Base-by-base conservation (phyloP, 768 basidiomycete species). In the Pulveroboletus ravenelii region DNA sequence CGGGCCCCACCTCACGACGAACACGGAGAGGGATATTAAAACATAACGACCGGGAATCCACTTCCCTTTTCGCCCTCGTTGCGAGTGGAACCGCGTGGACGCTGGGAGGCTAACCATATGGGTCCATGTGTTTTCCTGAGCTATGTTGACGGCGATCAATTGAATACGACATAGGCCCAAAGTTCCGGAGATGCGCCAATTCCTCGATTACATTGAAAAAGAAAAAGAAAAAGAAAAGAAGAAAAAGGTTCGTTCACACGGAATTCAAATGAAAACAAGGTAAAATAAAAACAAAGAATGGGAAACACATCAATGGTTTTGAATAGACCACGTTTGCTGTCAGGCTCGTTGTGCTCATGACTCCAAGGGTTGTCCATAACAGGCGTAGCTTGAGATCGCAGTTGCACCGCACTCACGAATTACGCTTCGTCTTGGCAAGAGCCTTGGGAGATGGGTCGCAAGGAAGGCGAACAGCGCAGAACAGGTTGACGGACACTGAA, bases 61-160 rank as follows among this genome's bases (percentile, higher is more conserved):
- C 25, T 4, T 27, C 25, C 25, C 25, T 6, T 27, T 27, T 27
- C 18, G 13, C 17, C 32, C 41, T 51, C 48, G 49, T 52, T 55
- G 54, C 47, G 46, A 53, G 45, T 62, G 60, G 52, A 57, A 58
- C 59, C 62, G 60, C 60, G 56, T 62, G 62, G 54, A 50, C 25
- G 52, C 35, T 50, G 53, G 41, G 58, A 55, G 55, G 55, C 61
- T 65, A 42, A 53, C 68, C 64, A 64, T 70, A 68, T 62, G 42
- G 47, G 55, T 58, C 41, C 57, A 58, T 65, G 55, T 66, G 53
- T 64, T 53, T 62, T 62, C 57, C 60, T 60, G 54, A 54, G 60
- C 62, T 46, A 54, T 60, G 62, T 64, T 55, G 56, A 66, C 66
- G 66, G 66, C 62, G 64, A 68, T 68, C 68, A 70, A 67, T 51